Conservation (phyloP, 2,329 filamentous ascomycete genomes). For the Colletotrichum sp. region DNA sequence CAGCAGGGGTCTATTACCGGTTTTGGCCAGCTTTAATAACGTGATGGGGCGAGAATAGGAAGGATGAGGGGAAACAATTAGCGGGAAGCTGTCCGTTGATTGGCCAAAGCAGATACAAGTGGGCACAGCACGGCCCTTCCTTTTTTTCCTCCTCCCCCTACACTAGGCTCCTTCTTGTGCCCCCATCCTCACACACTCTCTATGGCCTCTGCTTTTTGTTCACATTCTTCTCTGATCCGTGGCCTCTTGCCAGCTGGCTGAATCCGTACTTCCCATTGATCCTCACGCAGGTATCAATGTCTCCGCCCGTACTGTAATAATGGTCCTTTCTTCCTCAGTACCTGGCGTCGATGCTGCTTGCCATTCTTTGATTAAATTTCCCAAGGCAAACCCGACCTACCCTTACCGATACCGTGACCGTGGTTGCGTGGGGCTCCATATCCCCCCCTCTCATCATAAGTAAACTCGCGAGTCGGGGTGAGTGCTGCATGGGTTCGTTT, state of each 20-base stretch:
- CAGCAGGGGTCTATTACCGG: neutral
- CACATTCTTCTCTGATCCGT: neutral
- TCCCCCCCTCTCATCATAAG: too few relatives aligned
- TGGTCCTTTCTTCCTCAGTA: neutral
- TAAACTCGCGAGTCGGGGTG: too few relatives aligned
- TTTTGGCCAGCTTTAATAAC: constrained; percentile 16
- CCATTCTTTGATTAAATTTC: too few relatives aligned
- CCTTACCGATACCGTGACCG: neutral
- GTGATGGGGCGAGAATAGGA: neutral
- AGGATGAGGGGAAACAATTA: neutral
- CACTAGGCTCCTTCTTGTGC: neutral
- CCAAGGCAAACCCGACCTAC: neutral
- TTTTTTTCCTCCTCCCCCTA: neutral
- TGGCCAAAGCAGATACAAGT: neutral
- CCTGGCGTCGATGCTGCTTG: neutral
- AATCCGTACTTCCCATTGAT: neutral
- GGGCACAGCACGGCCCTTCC: neutral
- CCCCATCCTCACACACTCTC: neutral
- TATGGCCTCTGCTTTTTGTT: neutral
- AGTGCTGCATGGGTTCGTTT: neutral
- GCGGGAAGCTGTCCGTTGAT: neutral
- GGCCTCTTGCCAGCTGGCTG: neutral
- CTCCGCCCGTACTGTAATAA: neutral
- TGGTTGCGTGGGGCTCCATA: neutral
- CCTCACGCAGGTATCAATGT: neutral